These are phyloP conservation scores for Xylaria sp. DNA, from an alignment of 2,329 filamentous ascomycete genomes.

Conservation along the genomic window DNA sequence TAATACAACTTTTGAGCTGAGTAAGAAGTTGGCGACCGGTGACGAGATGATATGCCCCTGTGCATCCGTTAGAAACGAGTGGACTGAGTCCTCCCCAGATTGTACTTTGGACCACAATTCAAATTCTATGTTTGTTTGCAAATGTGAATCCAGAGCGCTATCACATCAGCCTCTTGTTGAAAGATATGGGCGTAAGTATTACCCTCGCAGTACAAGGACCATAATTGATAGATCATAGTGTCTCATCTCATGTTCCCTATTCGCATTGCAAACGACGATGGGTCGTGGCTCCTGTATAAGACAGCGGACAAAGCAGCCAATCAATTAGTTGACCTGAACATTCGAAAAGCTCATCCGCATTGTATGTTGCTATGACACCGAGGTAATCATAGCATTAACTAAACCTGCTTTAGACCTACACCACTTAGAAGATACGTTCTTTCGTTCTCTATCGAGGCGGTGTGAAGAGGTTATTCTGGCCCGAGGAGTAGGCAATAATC, in stretches of 20 bases:
- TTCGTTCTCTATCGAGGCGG: constrained; percentile 28
- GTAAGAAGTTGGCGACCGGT: constrained; percentile 12
- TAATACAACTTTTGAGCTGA: constrained; percentile 25
- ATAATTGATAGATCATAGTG: constrained; percentile 30
- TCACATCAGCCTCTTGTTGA: constrained; percentile 29
- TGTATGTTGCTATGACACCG: constrained; percentile 10
- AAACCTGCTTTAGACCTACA: constrained; percentile 21
- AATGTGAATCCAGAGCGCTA: constrained; percentile 4
- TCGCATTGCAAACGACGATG: constrained; percentile 30
- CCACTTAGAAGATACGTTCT: constrained; percentile 34
- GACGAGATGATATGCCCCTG: constrained; percentile 27
- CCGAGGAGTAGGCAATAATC: constrained; percentile 32
- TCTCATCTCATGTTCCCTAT: constrained; percentile 36
- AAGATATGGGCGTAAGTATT: constrained; percentile 31
- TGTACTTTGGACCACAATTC: background rate
- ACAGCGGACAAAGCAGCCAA: constrained; percentile 30
- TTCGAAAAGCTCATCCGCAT: constrained; percentile 28
- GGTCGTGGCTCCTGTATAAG: constrained; percentile 34
- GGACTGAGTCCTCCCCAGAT: constrained; percentile 19
- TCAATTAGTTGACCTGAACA: constrained; percentile 35
- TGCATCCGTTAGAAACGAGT: constrained; percentile 24
- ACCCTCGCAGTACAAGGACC: background rate
- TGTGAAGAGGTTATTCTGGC: constrained; percentile 27
- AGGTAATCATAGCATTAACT: background rate
- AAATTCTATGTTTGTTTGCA: constrained; percentile 25